These are phyloP conservation scores for Elongisporangium anandrum DNA, from an alignment of 352 stramenopile species.

Conservation along the genomic window DNA sequence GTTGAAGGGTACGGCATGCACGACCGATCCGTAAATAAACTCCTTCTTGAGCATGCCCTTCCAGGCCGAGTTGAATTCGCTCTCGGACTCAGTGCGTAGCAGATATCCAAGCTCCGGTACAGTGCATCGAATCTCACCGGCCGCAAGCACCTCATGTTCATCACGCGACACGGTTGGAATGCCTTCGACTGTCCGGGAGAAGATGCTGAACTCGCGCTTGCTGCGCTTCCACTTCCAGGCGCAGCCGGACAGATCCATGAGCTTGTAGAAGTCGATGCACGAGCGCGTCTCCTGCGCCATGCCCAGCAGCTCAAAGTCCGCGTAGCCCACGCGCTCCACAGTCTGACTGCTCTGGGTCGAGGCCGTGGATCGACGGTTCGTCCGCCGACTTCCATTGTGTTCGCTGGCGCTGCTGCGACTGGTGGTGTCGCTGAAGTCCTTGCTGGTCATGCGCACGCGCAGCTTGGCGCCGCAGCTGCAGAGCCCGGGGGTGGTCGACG, in stretches of 20 bases:
- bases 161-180: not conserved
- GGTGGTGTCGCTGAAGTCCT: not conserved
- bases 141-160: constrained; percentile 17
- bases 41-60: constrained; percentile 18
- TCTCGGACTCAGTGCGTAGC: constrained; percentile 21
- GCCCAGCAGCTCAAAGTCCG: not conserved
- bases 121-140: constrained; percentile 14
- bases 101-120: constrained; percentile 16
- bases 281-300: not conserved
- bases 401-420: not conserved
- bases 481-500: not conserved
- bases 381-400: not conserved
- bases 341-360: not conserved
- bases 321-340: not conserved
- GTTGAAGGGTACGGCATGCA: constrained; percentile 13
- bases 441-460: not conserved
- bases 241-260: not conserved
- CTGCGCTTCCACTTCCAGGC: not conserved
- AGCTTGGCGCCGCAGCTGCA: not conserved
- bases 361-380: not conserved
- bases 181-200: not conserved
- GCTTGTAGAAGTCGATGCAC: not conserved
- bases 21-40: constrained; percentile 34
- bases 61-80: constrained; percentile 29
- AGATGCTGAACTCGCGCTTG: not conserved